A percentile compares a stretch with the other conserved stretches of the same genome.
Evolutionary conservation across 1,284 basidiomycete genomes (phyloP).

Genomic region (Cystobasidium slooffiae): DNA sequence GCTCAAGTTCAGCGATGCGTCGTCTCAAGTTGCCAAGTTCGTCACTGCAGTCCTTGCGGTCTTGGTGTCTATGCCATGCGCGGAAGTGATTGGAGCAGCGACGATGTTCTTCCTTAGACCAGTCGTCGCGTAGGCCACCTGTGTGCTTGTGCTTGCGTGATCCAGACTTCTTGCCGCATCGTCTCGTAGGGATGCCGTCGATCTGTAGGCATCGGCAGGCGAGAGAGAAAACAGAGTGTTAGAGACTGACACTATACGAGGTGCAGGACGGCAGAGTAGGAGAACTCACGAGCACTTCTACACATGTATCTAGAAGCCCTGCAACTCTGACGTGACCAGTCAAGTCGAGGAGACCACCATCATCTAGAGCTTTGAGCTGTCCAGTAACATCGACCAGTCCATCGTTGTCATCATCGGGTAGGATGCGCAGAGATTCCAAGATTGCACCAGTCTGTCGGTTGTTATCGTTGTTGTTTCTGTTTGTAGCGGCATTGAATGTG

Average conservation of each 20-base stretch:
- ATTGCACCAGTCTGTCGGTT: conserved; percentile 15
- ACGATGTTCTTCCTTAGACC: conserved; percentile 38
- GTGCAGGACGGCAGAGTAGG: background rate
- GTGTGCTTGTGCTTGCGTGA: conserved; percentile 21
- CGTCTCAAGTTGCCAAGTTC: conserved; percentile 18
- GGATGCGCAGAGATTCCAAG: conserved; percentile 36
- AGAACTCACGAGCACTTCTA: conserved; percentile 31
- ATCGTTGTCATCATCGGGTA: conserved; percentile 39
- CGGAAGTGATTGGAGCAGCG: conserved; percentile 41
- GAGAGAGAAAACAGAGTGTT: background rate
- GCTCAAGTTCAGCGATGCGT: conserved; percentile 34
- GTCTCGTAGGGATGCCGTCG: conserved; percentile 16
- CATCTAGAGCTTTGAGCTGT: conserved; percentile 33
- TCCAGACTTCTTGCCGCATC: conserved; percentile 13
- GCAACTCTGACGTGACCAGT: conserved; percentile 31
- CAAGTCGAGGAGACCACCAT: conserved; percentile 32
- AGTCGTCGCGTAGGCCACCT: conserved; percentile 23
- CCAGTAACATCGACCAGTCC: conserved; percentile 40
- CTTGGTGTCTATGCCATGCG: conserved; percentile 38
- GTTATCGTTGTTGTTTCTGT: conserved; percentile 6
- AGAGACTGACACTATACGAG: background rate
- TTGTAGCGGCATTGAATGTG: conserved; percentile 7
- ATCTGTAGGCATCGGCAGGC: conserved; percentile 2
- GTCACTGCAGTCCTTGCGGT: conserved; percentile 27
- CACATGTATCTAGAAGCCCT: conserved; percentile 28